These are phyloP conservation scores for Pleurotus eryngii DNA, from an alignment of 768 basidiomycete species.

Conservation along the genomic window DNA sequence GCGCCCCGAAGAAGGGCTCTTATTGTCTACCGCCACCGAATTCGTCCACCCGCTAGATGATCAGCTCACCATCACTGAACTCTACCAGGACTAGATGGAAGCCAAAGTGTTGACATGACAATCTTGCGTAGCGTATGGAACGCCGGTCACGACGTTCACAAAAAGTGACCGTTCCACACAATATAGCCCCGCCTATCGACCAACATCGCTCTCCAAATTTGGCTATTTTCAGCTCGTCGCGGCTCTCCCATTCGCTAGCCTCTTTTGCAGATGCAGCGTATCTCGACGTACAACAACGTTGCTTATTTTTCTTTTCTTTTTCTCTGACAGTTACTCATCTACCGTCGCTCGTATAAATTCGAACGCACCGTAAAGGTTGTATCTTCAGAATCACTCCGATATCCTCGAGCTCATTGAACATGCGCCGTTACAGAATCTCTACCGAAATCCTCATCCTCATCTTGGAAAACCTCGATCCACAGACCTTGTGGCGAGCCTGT, in stretches of 20 bases:
- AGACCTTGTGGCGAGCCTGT: conserved; percentile 43
- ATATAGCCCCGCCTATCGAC: conserved; percentile 46
- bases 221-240: conserved; percentile 38
- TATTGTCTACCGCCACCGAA: conserved; percentile 46
- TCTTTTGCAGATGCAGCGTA: conserved; percentile 35
- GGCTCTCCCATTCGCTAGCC: conserved; percentile 41
- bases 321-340: conserved; percentile 32
- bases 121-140: conserved; percentile 36
- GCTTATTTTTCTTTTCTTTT: conserved; percentile 39
- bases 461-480: conserved; percentile 46
- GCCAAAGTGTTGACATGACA: conserved; percentile 56
- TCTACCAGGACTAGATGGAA: conserved; percentile 32
- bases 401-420: conserved; percentile 25
- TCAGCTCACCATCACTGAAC: conserved; percentile 34
- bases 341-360: conserved; percentile 45
- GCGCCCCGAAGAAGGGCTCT: conserved; percentile 41
- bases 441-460: conserved; percentile 50
- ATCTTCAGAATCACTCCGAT: conserved; percentile 38
- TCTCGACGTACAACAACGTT: conserved; percentile 41
- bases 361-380: conserved; percentile 24
- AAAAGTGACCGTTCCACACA: conserved; percentile 45
- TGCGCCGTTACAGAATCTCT: conserved; percentile 46
- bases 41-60: conserved; percentile 29
- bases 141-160: conserved; percentile 36
- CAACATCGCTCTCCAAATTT: conserved; percentile 32